phyloP scores from a whole-genome alignment of 208 protist species.

The Crithidia fasciculata region DNA sequence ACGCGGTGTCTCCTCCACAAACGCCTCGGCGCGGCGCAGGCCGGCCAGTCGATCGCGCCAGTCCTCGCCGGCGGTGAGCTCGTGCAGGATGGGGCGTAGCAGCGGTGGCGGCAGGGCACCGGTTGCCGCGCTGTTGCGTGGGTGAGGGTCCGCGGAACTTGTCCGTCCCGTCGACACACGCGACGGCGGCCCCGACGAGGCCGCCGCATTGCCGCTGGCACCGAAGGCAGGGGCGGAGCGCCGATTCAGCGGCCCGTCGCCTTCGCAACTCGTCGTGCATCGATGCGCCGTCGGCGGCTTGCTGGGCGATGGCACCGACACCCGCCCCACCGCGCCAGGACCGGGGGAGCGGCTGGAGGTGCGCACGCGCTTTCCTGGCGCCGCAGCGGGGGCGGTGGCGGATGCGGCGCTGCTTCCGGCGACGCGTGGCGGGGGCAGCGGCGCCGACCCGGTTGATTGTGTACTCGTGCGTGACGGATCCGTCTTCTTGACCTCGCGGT shows the following conservation, averaged over 20 bases:
- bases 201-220: not conserved
- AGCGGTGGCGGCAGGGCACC: conserved; percentile 15
- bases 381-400: conserved; percentile 2
- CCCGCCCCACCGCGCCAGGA: conserved; percentile 5
- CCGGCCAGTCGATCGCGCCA: conserved; percentile 79
- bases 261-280: conserved; percentile 25
- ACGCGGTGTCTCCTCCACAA: conserved; percentile 44
- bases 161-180: conserved; percentile 8
- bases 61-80: conserved; percentile 66
- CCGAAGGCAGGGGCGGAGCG: not conserved
- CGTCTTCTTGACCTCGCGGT: conserved; percentile 33
- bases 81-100: conserved; percentile 50
- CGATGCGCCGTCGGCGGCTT: conserved; percentile 19
- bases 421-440: conserved; percentile 17
- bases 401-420: not conserved
- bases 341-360: conserved; percentile 31
- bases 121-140: conserved; percentile 17
- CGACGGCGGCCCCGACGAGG: not conserved
- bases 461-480: conserved; percentile 3
- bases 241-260: not conserved
- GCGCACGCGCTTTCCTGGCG: conserved; percentile 27
- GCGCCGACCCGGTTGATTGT: not conserved
- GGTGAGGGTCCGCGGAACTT: conserved; percentile 20
- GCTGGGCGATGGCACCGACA: conserved; percentile 3
- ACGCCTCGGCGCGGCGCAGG: conserved; percentile 68